A percentile compares a stretch with the other conserved stretches of the same genome.
Conservation (phyloP, 2,329 filamentous ascomycete genomes). For the Colletotrichum camelliae region DNA sequence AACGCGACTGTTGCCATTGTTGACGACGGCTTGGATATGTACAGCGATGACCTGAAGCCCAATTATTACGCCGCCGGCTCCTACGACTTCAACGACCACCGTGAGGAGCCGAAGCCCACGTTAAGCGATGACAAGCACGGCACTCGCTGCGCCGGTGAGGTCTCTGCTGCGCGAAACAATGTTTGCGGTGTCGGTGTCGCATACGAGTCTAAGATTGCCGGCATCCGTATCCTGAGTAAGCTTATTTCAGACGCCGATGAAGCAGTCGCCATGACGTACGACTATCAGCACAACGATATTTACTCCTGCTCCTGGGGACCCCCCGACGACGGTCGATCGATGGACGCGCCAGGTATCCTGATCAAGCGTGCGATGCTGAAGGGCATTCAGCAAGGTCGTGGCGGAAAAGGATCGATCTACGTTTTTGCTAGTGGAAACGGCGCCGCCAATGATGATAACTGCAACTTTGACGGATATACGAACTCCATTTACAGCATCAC, state of each 20-base stretch:
- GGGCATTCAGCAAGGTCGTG: constrained; percentile 86
- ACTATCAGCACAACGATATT: constrained; percentile 89
- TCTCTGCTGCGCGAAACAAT: constrained; percentile 89
- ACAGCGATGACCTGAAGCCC: constrained; percentile 87
- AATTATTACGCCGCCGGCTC: constrained; percentile 96
- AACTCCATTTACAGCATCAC: constrained; percentile 99
- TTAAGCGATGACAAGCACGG: constrained; percentile 88
- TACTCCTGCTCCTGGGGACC: constrained; percentile 99
- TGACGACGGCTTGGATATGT: constrained; percentile 95
- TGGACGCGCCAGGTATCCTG: constrained; percentile 90
- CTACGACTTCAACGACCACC: constrained; percentile 93
- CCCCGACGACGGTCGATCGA: constrained; percentile 88
- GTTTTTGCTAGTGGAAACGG: constrained; percentile 98
- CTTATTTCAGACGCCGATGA: constrained; percentile 92
- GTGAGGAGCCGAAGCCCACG: constrained; percentile 79
- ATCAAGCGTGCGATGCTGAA: constrained; percentile 92
- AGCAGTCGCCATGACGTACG: constrained; percentile 90
- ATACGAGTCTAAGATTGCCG: constrained; percentile 88
- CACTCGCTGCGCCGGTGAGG: constrained; percentile 92
- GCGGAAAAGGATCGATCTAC: constrained; percentile 86
- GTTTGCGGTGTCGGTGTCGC: constrained; percentile 96
- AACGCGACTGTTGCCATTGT: constrained; percentile 92
- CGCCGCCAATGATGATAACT: constrained; percentile 86
- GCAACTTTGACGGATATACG: constrained; percentile 99
- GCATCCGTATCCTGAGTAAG: constrained; percentile 90